A percentile compares a stretch with the other conserved stretches of the same genome.
Conservation (phyloP, 2,329 filamentous ascomycete species). For the Trichoderma gracile region DNA sequence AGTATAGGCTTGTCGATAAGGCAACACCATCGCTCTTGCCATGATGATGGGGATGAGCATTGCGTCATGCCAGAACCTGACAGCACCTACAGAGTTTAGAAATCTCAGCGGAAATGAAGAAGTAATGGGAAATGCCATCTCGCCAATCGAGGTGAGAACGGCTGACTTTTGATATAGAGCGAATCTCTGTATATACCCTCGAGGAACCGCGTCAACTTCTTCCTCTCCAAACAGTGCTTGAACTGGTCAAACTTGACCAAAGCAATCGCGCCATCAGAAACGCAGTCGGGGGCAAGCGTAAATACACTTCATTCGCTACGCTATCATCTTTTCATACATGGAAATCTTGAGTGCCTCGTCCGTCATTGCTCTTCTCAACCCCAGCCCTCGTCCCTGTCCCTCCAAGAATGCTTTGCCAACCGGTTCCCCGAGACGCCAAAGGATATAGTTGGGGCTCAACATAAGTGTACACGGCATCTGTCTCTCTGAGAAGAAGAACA, state of each 20-base stretch:
- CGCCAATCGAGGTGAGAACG: too few relatives aligned
- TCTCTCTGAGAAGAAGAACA: background rate
- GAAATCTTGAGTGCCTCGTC: conserved; percentile 23
- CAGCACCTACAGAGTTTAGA: too few relatives aligned
- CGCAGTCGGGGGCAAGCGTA: background rate
- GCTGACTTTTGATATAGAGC: too few relatives aligned
- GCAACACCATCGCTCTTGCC: background rate
- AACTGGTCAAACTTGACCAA: background rate
- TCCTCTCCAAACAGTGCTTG: too few relatives aligned
- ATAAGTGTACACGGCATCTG: conserved; percentile 18
- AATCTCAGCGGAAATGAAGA: too few relatives aligned
- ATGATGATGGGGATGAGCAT: background rate
- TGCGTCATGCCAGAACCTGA: background rate
- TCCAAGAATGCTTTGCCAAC: conserved; percentile 24
- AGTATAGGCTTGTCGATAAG: background rate
- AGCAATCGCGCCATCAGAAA: background rate
- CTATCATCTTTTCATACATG: conserved; percentile 25
- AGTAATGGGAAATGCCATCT: too few relatives aligned
- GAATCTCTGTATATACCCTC: too few relatives aligned
- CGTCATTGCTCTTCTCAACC: conserved; percentile 18
- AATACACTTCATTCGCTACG: conserved; percentile 24
- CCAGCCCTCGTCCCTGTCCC: conserved; percentile 11
- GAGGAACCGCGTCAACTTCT: too few relatives aligned
- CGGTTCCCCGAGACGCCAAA: conserved; percentile 28
- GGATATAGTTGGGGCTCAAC: conserved; percentile 21